Evolutionary conservation across 2,329 filamentous ascomycete genomes (phyloP), one percentile per base, ranked within the genome.

Genomic region (Penicillium occitanis): DNA sequence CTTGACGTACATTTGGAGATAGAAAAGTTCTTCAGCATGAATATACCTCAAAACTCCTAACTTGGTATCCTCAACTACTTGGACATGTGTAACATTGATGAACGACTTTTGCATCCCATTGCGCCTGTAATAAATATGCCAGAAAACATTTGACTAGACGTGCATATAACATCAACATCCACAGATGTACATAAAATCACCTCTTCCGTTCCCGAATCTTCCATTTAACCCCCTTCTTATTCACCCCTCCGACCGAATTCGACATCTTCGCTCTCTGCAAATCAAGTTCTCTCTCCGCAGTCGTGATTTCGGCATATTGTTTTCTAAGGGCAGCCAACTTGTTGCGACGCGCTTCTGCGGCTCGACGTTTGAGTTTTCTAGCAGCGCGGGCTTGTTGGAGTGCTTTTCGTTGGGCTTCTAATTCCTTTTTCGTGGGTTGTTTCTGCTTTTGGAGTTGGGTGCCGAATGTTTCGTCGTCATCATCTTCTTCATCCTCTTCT

Each of bases 201-300:
- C 81, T 80, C 80, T 88, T 89, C 70, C 87, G 79, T 78, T 88
- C 86, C 65, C 86, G 79, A 53, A 86, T 79, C 79, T 88, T 89
- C 82, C 87, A 90, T 71, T 87, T 88, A 71, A 87, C 79, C 8
- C 87, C 87, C 65, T 85, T 80, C 76, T 88, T 88, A 76, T 88
- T 89, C 63, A 85, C 81, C 0, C 87, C 87, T 19, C 87, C 87
- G 3, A 86, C 79, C 1, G 81, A 84, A 67, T 85, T 84, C 69
- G 82, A 84, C 87, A 89, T 89, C 74, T 84, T 85, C 10, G 84
- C 87, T 57, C 86, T 80, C 74, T 89, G 87, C 68, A 83, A 74
- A 51, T 88, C 86, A 25, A 89, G 75, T 71, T 85, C 83, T 28
- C 83, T 78, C 68, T 88, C 82, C 0, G 86, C 87, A 2, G 80